phyloP scores from a whole-genome alignment of 2,329 filamentous ascomycete species.

The Huntiella decipiens region DNA sequence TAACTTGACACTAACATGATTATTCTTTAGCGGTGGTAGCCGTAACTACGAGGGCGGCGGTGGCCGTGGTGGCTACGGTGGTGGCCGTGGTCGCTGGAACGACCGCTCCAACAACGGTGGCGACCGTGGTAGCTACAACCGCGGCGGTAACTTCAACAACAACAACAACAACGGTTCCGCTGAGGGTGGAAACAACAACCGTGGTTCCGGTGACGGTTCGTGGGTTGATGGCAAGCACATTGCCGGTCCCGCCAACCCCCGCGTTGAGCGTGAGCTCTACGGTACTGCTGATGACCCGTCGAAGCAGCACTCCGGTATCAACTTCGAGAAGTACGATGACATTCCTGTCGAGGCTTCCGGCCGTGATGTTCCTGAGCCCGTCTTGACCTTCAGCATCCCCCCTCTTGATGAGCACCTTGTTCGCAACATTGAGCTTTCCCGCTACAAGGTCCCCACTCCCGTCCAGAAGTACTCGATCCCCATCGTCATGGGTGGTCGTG shows the following conservation, averaged over 20 bases:
- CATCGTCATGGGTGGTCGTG: conserved; percentile 93
- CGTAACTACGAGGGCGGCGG: conserved; percentile 24
- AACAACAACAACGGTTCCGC: conserved; percentile 2
- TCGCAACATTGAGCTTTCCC: conserved; percentile 79
- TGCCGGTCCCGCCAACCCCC: conserved; percentile 69
- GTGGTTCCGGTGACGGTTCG: conserved; percentile 83
- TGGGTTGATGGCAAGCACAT: conserved; percentile 97
- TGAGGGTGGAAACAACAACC: conserved; percentile 22
- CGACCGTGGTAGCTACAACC: conserved; percentile 17
- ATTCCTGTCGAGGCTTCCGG: conserved; percentile 97
- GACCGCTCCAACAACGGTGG: conserved; percentile 21
- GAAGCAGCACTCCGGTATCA: conserved; percentile 97
- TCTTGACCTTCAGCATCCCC: conserved; percentile 79
- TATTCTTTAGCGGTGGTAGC: background rate
- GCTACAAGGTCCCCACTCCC: conserved; percentile 88
- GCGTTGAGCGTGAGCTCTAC: conserved; percentile 88
- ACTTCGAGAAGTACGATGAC: conserved; percentile 99
- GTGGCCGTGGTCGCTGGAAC: conserved; percentile 17
- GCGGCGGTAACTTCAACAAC: conserved; percentile 15
- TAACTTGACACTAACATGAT: background rate
- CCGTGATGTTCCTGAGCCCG: conserved; percentile 78
- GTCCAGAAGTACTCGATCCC: conserved; percentile 99
- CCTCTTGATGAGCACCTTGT: conserved; percentile 89
- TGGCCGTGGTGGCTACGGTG: conserved; percentile 19
- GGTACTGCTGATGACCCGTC: conserved; percentile 76